A percentile compares a stretch with the other conserved stretches of the same genome.
These are phyloP conservation scores for Sicyos edulis DNA, from an alignment of 306 rosid genomes.

Conservation along the genomic window DNA sequence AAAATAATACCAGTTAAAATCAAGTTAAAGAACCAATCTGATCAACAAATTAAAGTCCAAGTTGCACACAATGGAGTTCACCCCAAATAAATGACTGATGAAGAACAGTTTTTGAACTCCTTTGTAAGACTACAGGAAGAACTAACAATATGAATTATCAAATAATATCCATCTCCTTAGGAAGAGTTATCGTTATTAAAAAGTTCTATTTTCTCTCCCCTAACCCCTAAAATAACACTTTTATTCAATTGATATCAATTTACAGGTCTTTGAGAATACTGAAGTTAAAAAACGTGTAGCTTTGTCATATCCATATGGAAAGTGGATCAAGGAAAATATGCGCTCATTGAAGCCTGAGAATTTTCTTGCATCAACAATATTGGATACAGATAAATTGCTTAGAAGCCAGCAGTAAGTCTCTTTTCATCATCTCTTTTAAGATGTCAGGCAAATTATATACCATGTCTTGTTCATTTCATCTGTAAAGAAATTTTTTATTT, in stretches of 20 bases:
- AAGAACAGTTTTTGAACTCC: slow-evolving; percentile 12
- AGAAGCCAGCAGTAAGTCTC: slow-evolving; percentile 91
- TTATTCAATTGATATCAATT: slow-evolving; percentile 24
- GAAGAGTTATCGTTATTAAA: background rate
- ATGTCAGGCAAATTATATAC: background rate
- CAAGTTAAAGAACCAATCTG: background rate
- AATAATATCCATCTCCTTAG: background rate
- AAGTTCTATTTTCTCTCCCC: background rate
- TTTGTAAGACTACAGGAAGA: background rate
- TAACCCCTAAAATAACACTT: background rate
- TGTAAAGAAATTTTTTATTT: background rate
- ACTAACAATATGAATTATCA: background rate
- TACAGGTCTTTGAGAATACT: slow-evolving; percentile 90
- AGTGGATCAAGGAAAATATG: slow-evolving; percentile 79
- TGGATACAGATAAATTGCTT: slow-evolving; percentile 72
- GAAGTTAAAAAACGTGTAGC: slow-evolving; percentile 96
- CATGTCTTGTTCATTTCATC: slow-evolving; percentile 2
- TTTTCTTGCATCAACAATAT: slow-evolving; percentile 64
- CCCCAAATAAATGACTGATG: background rate
- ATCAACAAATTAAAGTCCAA: background rate
- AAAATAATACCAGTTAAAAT: background rate
- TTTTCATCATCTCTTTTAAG: slow-evolving; percentile 16
- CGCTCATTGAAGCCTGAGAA: slow-evolving; percentile 64
- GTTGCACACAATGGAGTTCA: background rate
- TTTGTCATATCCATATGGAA: slow-evolving; percentile 75